These are phyloP conservation scores for Pyricularia sp. DNA, from an alignment of 2,329 filamentous ascomycete species.

Conservation along the genomic window DNA sequence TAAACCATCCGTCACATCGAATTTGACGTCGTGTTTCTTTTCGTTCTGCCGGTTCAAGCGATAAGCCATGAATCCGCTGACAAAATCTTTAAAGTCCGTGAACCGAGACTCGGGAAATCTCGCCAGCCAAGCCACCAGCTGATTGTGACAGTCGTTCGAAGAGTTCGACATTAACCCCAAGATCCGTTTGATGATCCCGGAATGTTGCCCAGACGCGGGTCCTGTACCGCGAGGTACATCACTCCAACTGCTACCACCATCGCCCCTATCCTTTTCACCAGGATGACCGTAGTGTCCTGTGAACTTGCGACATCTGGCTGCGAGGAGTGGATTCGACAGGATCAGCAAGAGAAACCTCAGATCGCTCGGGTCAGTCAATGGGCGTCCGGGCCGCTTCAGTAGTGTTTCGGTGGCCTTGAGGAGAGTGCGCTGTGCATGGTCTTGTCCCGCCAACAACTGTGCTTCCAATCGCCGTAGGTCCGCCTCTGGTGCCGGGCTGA, in stretches of 20 bases:
- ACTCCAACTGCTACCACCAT: background rate
- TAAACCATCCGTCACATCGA: conserved; percentile 56
- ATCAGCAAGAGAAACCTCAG: conserved; percentile 71
- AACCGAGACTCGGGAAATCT: conserved; percentile 60
- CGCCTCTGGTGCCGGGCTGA: conserved; percentile 19
- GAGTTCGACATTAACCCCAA: conserved; percentile 72
- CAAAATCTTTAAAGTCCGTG: conserved; percentile 63
- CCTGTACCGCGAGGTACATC: conserved; percentile 23
- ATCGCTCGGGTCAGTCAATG: conserved; percentile 58
- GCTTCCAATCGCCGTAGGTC: conserved; percentile 36
- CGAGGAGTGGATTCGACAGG: conserved; percentile 68
- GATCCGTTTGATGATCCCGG: conserved; percentile 76
- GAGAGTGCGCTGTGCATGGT: conserved; percentile 59
- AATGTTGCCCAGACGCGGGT: conserved; percentile 57
- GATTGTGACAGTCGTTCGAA: conserved; percentile 64
- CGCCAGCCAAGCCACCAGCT: conserved; percentile 71
- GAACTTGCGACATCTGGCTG: conserved; percentile 32
- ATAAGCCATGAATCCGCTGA: conserved; percentile 73
- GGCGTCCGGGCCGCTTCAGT: conserved; percentile 68
- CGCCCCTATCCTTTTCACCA: conserved; percentile 11
- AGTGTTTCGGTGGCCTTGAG: conserved; percentile 72
- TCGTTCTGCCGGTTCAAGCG: conserved; percentile 63
- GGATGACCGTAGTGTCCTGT: conserved; percentile 28
- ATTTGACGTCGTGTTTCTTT: conserved; percentile 49
- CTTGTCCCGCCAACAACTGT: conserved; percentile 46